Evolutionary conservation across 441 rosid species (phyloP).

Genomic region (Euphorbia celastroides): DNA sequence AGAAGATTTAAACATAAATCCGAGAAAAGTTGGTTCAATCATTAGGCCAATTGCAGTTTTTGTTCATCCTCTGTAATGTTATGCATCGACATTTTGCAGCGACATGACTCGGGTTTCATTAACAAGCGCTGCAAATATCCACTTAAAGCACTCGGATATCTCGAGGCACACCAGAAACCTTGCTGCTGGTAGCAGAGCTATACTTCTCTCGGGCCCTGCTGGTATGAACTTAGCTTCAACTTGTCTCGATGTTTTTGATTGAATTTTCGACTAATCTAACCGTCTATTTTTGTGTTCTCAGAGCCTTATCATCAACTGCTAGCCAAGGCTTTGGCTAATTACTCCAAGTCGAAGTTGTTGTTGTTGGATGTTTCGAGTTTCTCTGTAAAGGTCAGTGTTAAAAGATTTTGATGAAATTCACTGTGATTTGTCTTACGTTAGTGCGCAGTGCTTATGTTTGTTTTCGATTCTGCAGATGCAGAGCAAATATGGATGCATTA

Average conservation of each 20-base stretch:
- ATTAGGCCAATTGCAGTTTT: neutral
- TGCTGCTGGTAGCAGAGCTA: constrained; percentile 82
- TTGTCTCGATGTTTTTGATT: constrained; percentile 4
- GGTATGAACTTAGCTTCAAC: constrained; percentile 39
- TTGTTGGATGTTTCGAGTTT: constrained; percentile 71
- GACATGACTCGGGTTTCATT: constrained; percentile 62
- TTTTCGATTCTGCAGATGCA: constrained; percentile 55
- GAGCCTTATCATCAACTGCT: constrained; percentile 95
- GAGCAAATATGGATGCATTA: constrained; percentile 71
- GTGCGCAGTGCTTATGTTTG: constrained; percentile 23
- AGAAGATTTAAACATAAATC: neutral
- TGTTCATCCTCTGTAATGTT: neutral
- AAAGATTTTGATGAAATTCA: constrained; percentile 2
- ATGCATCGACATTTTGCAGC: constrained; percentile 33
- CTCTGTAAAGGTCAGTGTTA: constrained; percentile 60
- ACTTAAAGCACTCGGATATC: constrained; percentile 71
- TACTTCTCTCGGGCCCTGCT: constrained; percentile 84
- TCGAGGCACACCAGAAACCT: constrained; percentile 89
- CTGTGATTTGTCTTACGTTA: neutral
- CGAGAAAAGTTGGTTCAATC: neutral
- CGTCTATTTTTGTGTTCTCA: constrained; percentile 24
- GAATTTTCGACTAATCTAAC: constrained; percentile 13
- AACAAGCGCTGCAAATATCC: constrained; percentile 86
- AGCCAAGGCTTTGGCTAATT: constrained; percentile 81
- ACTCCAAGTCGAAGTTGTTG: constrained; percentile 72